A percentile compares a stretch with the other conserved stretches of the same genome.
These are phyloP conservation scores for Monosporascus sp. DNA, from an alignment of 2,329 filamentous ascomycete genomes.

Conservation along the genomic window DNA sequence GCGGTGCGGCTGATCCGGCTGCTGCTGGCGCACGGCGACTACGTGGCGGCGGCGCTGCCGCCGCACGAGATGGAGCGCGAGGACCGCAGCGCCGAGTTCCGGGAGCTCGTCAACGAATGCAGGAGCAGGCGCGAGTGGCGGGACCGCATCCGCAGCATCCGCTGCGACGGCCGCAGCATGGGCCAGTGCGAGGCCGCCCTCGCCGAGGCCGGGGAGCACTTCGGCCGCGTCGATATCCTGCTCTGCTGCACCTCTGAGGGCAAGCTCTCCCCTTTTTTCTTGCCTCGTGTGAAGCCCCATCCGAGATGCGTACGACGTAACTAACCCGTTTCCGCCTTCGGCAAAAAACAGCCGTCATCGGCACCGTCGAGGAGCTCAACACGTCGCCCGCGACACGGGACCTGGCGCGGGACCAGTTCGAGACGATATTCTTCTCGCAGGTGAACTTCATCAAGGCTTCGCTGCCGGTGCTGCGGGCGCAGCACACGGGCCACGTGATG, in stretches of 20 bases:
- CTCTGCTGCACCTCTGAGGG: constrained; percentile 86
- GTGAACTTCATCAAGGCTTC: constrained; percentile 92
- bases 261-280: constrained; percentile 24
- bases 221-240: constrained; percentile 84
- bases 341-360: constrained; percentile 63
- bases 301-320: constrained; percentile 6
- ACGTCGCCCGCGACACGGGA: constrained; percentile 67
- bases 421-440: constrained; percentile 90
- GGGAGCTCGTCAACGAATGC: constrained; percentile 68
- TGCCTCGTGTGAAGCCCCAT: neutral
- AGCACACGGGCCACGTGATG: constrained; percentile 84
- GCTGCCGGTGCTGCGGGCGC: constrained; percentile 71
- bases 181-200: constrained; percentile 78
- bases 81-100: constrained; percentile 71
- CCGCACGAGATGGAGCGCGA: constrained; percentile 74
- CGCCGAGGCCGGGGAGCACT: constrained; percentile 77
- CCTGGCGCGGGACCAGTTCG: constrained; percentile 85
- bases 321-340: neutral
- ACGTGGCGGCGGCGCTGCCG: constrained; percentile 77
- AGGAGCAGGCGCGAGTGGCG: constrained; percentile 67
- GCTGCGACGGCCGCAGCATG: constrained; percentile 57
- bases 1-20: constrained; percentile 76
- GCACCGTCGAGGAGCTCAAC: constrained; percentile 84
- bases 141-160: constrained; percentile 64
- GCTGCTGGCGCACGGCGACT: constrained; percentile 86